A percentile compares a stretch with the other conserved stretches of the same genome.
phyloP scores from a whole-genome alignment of 345 rosid species.

The Salix purpurea region DNA sequence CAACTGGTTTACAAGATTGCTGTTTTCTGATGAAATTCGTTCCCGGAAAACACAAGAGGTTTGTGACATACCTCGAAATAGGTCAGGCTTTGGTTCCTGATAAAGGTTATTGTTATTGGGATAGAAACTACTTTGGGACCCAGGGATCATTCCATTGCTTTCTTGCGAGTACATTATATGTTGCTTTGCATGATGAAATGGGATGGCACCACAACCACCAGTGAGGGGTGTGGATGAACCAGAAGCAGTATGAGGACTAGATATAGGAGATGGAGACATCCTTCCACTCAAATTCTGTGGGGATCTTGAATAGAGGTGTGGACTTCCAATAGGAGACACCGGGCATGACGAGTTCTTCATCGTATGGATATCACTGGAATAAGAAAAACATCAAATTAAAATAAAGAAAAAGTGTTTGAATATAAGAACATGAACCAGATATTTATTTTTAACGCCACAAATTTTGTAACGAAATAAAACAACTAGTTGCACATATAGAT shows the following conservation, averaged over 20 bases:
- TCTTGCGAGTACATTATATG: constrained; percentile 47
- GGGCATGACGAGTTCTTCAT: constrained; percentile 18
- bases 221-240: constrained; percentile 34
- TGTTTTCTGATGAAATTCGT: constrained; percentile 35
- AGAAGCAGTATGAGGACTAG: constrained; percentile 31
- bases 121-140: constrained; percentile 47
- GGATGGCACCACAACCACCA: constrained; percentile 36
- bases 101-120: constrained; percentile 24
- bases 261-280: constrained; percentile 25
- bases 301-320: constrained; percentile 27
- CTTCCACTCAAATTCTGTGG: constrained; percentile 22
- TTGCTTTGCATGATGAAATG: constrained; percentile 53
- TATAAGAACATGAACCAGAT: too few relatives aligned
- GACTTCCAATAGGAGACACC: constrained; percentile 25
- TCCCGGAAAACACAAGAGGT: constrained; percentile 54
- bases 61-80: constrained; percentile 44
- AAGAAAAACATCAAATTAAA: neutral
- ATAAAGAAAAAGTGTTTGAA: neutral
- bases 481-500: too few relatives aligned
- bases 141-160: constrained; percentile 36
- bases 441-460: too few relatives aligned
- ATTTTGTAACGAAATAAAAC: too few relatives aligned
- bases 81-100: constrained; percentile 53
- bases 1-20: constrained; percentile 36
- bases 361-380: constrained; percentile 18